Evolutionary conservation across 495 filamentous ascomycete species (phyloP), one percentile per base, ranked within the genome.

Genomic region (Evansstolkia leycettana): DNA sequence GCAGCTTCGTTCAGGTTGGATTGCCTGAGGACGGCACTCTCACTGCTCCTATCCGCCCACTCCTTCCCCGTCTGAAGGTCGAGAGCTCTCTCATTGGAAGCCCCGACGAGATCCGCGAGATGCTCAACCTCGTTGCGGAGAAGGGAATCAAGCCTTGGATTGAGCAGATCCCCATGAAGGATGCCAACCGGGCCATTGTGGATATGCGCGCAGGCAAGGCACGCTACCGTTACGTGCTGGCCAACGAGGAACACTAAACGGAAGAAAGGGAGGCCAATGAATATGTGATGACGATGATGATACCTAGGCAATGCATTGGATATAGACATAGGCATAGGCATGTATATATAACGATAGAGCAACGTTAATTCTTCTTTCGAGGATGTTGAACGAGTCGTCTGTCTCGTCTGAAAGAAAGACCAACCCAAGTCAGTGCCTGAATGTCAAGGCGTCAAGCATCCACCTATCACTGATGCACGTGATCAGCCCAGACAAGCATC

Each of bases 1-100:
- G 87, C 11, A 66, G 62, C n/a, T 78, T 90, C 41, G 74, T 92
- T 31, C 84, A 92, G 57, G 82, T 93, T 25, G 87, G 87, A 29
- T 66, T 72, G 8, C 73, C 76, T 1, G 73, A 82, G 45, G 79
- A 80, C 35, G 76, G 84, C 5, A 57, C 58, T 0, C 66, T 93
- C 43, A 65, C 52, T 35, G 75, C 73, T 1, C 57, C 58, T n/a
- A 77, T 86, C 33, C 44, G 67, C 0, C 52, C 82, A 4, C 73
- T 92, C 31, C 57, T 46, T 31, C 84, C 78, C 48, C 75, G 76
- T 0, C 46, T 73, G 24, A 85, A 75, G 54, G 54, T 93, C 16
- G 71, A 72, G 11, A 85, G 84, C 7, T 78, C 72, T n/a, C 40
- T 72, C 20, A 83, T 89, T 35, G 85, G 84, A 2, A 64, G 70